These are phyloP conservation scores for Cymbidium sinense DNA, from an alignment of 106 monocot genomes.

Conservation along the genomic window DNA sequence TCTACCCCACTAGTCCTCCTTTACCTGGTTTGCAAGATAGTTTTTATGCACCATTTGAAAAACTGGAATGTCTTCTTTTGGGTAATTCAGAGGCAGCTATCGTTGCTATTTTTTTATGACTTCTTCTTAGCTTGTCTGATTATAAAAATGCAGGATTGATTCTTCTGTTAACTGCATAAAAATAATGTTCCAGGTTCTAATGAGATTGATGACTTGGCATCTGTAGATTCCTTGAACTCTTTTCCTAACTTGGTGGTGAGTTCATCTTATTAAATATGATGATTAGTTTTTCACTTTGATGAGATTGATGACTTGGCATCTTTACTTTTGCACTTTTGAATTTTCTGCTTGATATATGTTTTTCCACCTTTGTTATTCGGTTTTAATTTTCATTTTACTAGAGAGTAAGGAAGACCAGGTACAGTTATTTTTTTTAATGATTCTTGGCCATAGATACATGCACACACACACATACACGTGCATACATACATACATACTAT, in stretches of 20 bases:
- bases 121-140: not conserved
- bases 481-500: no score
- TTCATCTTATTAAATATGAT: slow-evolving; percentile 11
- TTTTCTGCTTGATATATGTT: not conserved
- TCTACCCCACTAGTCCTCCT: slow-evolving; percentile 37
- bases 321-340: not conserved
- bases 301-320: no score
- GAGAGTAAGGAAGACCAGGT: no score
- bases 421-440: no score
- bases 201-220: slow-evolving; percentile 63
- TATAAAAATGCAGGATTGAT: not conserved
- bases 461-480: no score
- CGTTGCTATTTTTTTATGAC: not conserved
- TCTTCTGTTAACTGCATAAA: slow-evolving; percentile 15
- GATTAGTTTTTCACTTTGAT: not conserved
- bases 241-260: slow-evolving; percentile 82
- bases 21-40: slow-evolving; percentile 6
- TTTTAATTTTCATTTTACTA: not conserved
- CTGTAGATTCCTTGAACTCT: slow-evolving; percentile 74
- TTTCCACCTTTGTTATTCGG: not conserved
- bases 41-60: slow-evolving; percentile 51
- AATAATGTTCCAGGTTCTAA: slow-evolving; percentile 55
- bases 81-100: slow-evolving; percentile 32
- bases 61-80: slow-evolving; percentile 76
- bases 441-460: no score